Evolutionary conservation across 2,329 filamentous ascomycete species (phyloP), one percentile per base, ranked within the genome.

Genomic region (Gliomastix tumulicola): DNA sequence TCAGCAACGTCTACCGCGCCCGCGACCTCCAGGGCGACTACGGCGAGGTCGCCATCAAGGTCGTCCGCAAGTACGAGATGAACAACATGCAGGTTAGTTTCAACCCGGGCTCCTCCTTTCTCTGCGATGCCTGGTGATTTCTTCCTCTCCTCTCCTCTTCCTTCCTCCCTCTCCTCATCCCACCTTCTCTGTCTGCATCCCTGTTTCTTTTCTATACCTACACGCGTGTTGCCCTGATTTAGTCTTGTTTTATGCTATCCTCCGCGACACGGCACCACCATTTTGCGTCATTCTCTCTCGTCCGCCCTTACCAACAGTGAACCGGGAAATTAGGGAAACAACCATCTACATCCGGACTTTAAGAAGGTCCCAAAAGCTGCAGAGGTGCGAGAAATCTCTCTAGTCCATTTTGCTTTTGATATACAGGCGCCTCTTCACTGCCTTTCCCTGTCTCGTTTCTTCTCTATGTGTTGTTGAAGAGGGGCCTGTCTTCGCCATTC

Each of bases 41-140:
- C 44, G 79, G 77, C 47, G 83, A 97, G 57, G 88, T 92, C 22
- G 92, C 90, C 49, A 97, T 98, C 73, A 98, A 98, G 64, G 92
- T 98, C 35, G 92, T 98, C 45, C 84, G 92, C 55, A 97, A 97
- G 67, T 97, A 88, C 59, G 92, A 98, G 66, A 96, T 98, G 87
- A 97, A 95, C 66, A 89, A 82, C 48, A 88, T 84, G 71, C 92
- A 97, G 88, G 92, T 98, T 76, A 77, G 88, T 83, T 53, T 40
- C 32, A 35, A 20, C 42, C 46, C 32, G 19, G 20, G 36, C 36
- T 38, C 36, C 16, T 21, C 7, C 3, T 30, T 30, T 17, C n/a
- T n/a, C 7, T 36, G 35, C 35, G 25, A n/a, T 31, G 25, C 20
- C 21, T 28, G 20, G 19, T 33, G 21, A n/a, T 34, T 20, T 33